Base-by-base conservation (phyloP, 2,329 filamentous ascomycete genomes). In the Beauveria medogensis region DNA sequence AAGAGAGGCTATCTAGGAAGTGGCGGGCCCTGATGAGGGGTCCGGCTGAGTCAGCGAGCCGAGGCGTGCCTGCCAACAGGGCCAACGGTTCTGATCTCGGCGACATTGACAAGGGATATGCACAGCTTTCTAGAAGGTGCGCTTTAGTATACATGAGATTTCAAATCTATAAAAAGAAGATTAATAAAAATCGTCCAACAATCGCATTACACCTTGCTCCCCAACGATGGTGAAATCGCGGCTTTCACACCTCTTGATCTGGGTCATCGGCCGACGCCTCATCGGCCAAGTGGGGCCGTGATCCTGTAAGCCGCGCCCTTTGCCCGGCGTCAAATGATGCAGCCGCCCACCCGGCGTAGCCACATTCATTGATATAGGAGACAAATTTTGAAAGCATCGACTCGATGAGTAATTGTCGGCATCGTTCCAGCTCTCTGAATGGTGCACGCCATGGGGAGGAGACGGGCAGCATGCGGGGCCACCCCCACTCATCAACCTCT, bases 301-400 rank as follows among this genome's bases (percentile, higher is more conserved):
- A 18, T 44, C 12, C 12, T 50, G 44, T 50, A 40, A 30, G 37
- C 24, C 37, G 26, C 55, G 47, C 47, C 56, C 47, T 59, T 51
- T 40, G 34, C 10, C 34, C 20, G 37, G 51, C 30, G 48, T 44
- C 24, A 44, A 44, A 18, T 46, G 55, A 26, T 20, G 7, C 14
- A 12, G 44, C 28, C 43, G 30, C 22, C 18, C 14, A 1, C 34
- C 2, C 8, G 14, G 8, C 4, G 37, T 5, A 37, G 44, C 20
- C 16, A 22, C 12, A 6, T n/a, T 37, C 16, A 34, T 24, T 24
- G 34, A 16, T 8, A 22, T 7, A 14, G 8, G 28, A 34, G 37
- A 51, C 22, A 50, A 20, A 59, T 59, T 59, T 52, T n/a, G 12
- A 58, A 43, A 52, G 47, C 56, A 59, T 22, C 46, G 6, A 10